Evolutionary conservation across 495 filamentous ascomycete species (phyloP).

Genomic region (Hypoxylon crocopeplum): DNA sequence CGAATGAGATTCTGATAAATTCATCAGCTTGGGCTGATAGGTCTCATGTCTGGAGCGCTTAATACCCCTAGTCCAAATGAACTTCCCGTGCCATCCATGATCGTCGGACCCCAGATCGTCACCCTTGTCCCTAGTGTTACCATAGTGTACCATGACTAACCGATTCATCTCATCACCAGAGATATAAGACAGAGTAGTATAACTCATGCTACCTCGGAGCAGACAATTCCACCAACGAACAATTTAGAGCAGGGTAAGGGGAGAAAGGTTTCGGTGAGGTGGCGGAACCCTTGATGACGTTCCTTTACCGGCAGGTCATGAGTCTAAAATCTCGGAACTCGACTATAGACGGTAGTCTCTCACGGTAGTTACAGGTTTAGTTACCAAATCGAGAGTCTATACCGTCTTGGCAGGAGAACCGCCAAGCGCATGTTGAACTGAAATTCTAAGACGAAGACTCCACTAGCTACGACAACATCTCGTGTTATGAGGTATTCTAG

Average conservation of each 20-base stretch:
- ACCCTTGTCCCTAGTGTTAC: neutral
- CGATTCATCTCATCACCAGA: neutral
- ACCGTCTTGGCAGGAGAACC: constrained; percentile 24
- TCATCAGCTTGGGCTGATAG: neutral
- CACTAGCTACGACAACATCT: constrained; percentile 1
- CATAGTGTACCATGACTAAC: neutral
- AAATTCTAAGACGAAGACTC: neutral
- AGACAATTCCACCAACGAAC: neutral
- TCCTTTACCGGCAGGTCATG: neutral
- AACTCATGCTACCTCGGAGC: neutral
- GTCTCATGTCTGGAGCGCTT: constrained; percentile 4
- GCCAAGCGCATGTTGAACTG: constrained; percentile 5
- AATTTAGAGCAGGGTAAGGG: neutral
- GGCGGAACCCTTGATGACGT: neutral
- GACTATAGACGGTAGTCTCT: too few species aligned
- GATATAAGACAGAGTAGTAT: neutral
- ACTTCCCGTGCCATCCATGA: constrained; percentile 1
- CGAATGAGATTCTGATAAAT: neutral
- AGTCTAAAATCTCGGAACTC: too few species aligned
- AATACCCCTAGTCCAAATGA: neutral
- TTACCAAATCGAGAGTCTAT: constrained; percentile 10
- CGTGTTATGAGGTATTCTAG: neutral
- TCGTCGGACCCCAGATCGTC: neutral
- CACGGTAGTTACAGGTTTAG: neutral
- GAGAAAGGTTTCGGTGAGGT: neutral